phyloP scores from a whole-genome alignment of 176 grass and related monocot species.

The Leersia perrieri region DNA sequence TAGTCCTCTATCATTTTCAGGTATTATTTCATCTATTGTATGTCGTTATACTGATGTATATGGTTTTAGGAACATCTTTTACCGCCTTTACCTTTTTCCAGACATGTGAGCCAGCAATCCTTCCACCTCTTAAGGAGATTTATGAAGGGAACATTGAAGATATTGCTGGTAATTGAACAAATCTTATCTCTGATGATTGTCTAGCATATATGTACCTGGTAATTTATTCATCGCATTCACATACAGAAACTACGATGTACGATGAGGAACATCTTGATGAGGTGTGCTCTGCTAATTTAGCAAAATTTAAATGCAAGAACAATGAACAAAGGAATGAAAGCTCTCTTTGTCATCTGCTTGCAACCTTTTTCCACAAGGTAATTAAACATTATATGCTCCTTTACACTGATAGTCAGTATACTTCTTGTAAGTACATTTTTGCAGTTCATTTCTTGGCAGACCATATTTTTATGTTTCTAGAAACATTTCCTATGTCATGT shows the following conservation, averaged over 20 bases:
- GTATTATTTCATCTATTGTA: slow-evolving; percentile 45
- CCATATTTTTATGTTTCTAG: background rate
- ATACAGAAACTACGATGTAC: slow-evolving; percentile 40
- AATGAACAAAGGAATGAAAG: slow-evolving; percentile 54
- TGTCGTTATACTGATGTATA: too few relatives aligned
- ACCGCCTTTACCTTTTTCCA: slow-evolving; percentile 17
- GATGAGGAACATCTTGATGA: slow-evolving; percentile 51
- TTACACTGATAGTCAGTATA: slow-evolving; percentile 10
- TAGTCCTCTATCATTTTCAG: slow-evolving; percentile 95
- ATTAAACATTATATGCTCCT: slow-evolving; percentile 8
- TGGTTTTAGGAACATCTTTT: slow-evolving; percentile 24
- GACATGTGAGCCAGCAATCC: slow-evolving; percentile 74
- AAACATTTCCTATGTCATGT: background rate
- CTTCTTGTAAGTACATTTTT: slow-evolving; percentile 13
- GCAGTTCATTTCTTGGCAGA: background rate
- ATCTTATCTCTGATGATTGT: slow-evolving; percentile 3
- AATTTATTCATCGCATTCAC: slow-evolving; percentile 36
- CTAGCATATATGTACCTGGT: background rate
- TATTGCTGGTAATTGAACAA: slow-evolving; percentile 47
- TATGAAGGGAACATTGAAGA: slow-evolving; percentile 66
- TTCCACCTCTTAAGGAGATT: slow-evolving; percentile 82
- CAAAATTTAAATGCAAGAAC: slow-evolving; percentile 47
- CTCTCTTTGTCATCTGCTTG: slow-evolving; percentile 59
- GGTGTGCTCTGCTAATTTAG: slow-evolving; percentile 67
- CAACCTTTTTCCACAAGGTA: slow-evolving; percentile 83